phyloP scores from a whole-genome alignment of 345 rosid genomes.

The Salix udensis region DNA sequence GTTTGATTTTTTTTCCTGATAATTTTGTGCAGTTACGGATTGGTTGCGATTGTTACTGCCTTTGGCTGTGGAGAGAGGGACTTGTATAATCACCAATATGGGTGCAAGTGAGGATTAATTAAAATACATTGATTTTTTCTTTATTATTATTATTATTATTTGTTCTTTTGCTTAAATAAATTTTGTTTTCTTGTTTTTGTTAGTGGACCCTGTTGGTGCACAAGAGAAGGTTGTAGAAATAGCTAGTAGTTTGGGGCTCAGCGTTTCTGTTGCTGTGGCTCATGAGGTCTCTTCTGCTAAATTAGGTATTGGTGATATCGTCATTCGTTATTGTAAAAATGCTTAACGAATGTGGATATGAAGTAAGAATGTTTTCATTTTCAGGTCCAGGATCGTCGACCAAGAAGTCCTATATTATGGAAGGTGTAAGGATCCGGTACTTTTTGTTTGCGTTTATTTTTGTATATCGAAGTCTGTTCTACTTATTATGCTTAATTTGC shows the following conservation, averaged over 20 bases:
- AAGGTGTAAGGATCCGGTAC: slow-evolving; percentile 53
- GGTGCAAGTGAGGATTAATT: slow-evolving; percentile 63
- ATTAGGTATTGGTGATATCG: slow-evolving; percentile 34
- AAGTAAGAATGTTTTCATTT: neutral
- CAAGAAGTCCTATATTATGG: slow-evolving; percentile 29
- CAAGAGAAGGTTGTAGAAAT: slow-evolving; percentile 62
- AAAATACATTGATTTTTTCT: neutral
- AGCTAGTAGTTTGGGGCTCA: slow-evolving; percentile 59
- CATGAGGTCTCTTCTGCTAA: slow-evolving; percentile 45
- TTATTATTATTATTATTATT: too few relatives aligned
- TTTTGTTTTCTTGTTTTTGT: slow-evolving; percentile 1
- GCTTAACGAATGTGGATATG: neutral
- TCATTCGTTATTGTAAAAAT: neutral
- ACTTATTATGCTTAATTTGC: neutral
- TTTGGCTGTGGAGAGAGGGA: slow-evolving; percentile 65
- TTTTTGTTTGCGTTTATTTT: slow-evolving; percentile 12
- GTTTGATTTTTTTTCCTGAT: neutral
- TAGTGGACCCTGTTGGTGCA: slow-evolving; percentile 81
- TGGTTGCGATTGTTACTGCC: slow-evolving; percentile 84
- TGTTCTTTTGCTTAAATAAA: neutral
- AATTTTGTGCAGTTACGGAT: slow-evolving; percentile 50
- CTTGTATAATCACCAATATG: slow-evolving; percentile 83
- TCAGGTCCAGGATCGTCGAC: slow-evolving; percentile 40
- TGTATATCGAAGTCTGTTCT: neutral
- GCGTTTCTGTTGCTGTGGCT: slow-evolving; percentile 68